Conservation (phyloP, 768 basidiomycete genomes). For the Pulveroboletus frians region DNA sequence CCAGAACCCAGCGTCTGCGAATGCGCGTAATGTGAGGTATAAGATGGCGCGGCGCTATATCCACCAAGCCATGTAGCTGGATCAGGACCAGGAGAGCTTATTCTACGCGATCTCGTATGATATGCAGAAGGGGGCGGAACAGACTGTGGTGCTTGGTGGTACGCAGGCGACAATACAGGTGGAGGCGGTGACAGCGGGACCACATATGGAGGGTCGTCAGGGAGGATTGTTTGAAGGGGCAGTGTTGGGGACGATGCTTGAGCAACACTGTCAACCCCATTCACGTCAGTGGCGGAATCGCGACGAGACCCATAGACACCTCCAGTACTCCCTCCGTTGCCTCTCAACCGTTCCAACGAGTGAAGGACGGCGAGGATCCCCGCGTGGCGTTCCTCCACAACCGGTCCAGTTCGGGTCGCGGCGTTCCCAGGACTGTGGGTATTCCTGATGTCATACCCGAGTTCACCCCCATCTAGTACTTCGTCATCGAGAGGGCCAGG, state of each 20-base stretch:
- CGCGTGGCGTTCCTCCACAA: constrained; percentile 27
- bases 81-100: constrained; percentile 28
- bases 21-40: constrained; percentile 22
- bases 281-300: constrained; percentile 5
- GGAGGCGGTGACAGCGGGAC: constrained; percentile 26
- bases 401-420: neutral
- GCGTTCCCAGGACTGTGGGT: neutral
- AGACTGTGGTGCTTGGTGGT: constrained; percentile 8
- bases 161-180: neutral
- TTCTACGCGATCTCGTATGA: constrained; percentile 9
- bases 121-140: constrained; percentile 28
- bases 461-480: constrained; percentile 13
- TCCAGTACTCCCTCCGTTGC: constrained; percentile 25
- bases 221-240: constrained; percentile 11
- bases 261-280: constrained; percentile 6
- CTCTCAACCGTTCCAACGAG: constrained; percentile 7
- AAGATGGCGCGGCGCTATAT: constrained; percentile 23
- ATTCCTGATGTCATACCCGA: constrained; percentile 1
- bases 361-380: constrained; percentile 24
- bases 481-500: constrained; percentile 23
- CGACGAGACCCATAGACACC: constrained; percentile 24
- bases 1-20: constrained; percentile 29
- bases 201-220: constrained; percentile 15
- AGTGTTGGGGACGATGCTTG: constrained; percentile 25
- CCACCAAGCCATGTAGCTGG: constrained; percentile 24